These are phyloP conservation scores for Fereydounia khargensis DNA, from an alignment of 1,284 basidiomycete species.

Conservation along the genomic window DNA sequence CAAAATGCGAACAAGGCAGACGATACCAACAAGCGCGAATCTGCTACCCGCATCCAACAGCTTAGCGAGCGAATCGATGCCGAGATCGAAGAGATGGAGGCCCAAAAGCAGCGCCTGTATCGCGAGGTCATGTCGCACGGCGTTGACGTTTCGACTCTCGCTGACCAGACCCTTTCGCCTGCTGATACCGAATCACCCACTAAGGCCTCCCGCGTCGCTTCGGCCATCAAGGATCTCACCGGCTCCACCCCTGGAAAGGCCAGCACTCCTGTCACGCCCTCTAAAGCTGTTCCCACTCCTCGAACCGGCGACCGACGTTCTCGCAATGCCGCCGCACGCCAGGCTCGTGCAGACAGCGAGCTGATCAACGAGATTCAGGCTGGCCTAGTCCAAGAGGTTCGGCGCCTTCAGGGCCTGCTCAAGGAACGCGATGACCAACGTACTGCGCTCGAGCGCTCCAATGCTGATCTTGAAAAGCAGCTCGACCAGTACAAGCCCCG, in stretches of 20 bases:
- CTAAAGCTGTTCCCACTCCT: conserved; percentile 8
- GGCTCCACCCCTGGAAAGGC: conserved; percentile 15
- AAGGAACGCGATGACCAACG: conserved; percentile 42
- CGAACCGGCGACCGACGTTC: conserved; percentile 36
- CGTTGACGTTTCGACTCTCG: conserved; percentile 5
- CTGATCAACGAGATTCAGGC: conserved; percentile 49
- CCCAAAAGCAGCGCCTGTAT: conserved; percentile 29
- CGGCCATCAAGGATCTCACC: conserved; percentile 26
- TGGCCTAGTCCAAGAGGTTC: conserved; percentile 42
- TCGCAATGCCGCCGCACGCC: conserved; percentile 42
- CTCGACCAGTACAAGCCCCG: conserved; percentile 45
- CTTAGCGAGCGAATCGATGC: conserved; percentile 35
- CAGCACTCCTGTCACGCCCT: not conserved
- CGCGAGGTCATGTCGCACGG: conserved; percentile 17
- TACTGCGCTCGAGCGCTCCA: conserved; percentile 22
- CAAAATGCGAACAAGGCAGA: conserved; percentile 15
- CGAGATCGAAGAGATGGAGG: conserved; percentile 38
- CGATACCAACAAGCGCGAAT: conserved; percentile 5
- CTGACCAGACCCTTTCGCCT: not conserved
- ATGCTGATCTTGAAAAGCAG: conserved; percentile 42
- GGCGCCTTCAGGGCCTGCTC: conserved; percentile 40
- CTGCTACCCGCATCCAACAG: conserved; percentile 8
- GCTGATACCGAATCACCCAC: conserved; percentile 16
- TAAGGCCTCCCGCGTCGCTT: conserved; percentile 25
- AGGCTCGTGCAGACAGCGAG: conserved; percentile 34